A percentile compares a stretch with the other conserved stretches of the same genome.
These are phyloP conservation scores for Parastagonospora avenae DNA, from an alignment of 2,329 filamentous ascomycete genomes.

Conservation along the genomic window DNA sequence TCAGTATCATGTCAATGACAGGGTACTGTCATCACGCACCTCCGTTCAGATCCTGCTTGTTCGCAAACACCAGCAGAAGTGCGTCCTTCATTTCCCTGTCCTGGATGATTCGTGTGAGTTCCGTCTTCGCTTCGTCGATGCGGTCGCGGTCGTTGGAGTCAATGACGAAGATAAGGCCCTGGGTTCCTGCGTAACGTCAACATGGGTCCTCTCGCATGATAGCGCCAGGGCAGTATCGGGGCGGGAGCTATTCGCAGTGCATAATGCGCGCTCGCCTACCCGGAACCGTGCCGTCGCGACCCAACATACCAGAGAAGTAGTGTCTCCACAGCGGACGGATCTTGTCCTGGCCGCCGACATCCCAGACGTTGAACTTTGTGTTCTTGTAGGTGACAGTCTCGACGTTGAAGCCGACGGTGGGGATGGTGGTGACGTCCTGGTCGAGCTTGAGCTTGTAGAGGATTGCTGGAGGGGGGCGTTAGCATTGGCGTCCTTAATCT, in stretches of 20 bases:
- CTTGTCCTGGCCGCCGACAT: constrained; percentile 99
- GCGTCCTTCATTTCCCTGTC: constrained; percentile 98
- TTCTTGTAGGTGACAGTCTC: constrained; percentile 99
- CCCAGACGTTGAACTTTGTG: constrained; percentile 99
- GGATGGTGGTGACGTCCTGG: constrained; percentile 98
- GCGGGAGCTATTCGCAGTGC: constrained; percentile 16
- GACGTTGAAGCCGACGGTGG: constrained; percentile 99
- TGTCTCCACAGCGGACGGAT: constrained; percentile 99
- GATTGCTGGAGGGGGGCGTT: constrained; percentile 63
- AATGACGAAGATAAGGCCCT: constrained; percentile 99
- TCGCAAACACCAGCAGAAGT: constrained; percentile 95
- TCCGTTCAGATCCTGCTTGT: constrained; percentile 96
- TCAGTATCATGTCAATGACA: constrained; percentile 12
- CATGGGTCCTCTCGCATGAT: neutral
- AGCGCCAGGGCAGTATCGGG: constrained; percentile 1
- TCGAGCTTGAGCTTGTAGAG: constrained; percentile 99
- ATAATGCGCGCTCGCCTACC: constrained; percentile 37
- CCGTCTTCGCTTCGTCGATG: constrained; percentile 94
- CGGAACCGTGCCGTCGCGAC: constrained; percentile 24
- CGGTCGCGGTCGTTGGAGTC: constrained; percentile 98
- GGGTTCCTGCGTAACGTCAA: constrained; percentile 65
- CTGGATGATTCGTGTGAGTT: constrained; percentile 97
- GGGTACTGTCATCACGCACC: constrained; percentile 62
- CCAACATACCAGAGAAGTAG: constrained; percentile 83
- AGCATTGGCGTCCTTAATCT: constrained; percentile 9